Conservation (phyloP, 2,329 filamentous ascomycete species). For the Aspergillus fischeri region DNA sequence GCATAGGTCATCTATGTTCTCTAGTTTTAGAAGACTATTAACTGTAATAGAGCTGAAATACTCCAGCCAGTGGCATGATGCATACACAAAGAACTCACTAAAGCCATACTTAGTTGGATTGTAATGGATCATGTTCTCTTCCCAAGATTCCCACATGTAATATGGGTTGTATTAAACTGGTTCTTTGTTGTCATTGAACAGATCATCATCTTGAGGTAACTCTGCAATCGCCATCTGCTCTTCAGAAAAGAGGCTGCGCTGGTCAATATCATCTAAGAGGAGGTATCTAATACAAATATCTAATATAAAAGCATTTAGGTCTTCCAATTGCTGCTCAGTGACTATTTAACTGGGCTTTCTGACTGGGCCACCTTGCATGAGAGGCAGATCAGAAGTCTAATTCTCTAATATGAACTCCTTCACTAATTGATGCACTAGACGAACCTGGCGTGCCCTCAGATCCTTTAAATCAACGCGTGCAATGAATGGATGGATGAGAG, state of each 20-base stretch:
- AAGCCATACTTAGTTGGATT: constrained; percentile 2
- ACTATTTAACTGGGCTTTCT: constrained; percentile 2
- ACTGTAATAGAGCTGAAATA: too few species aligned
- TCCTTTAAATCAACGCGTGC: constrained; percentile 11
- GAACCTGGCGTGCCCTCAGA: constrained; percentile 13
- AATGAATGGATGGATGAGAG: constrained; percentile 16
- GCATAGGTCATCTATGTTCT: too few species aligned
- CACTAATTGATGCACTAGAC: constrained; percentile 19
- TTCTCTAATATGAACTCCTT: constrained; percentile 13
- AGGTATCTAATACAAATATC: constrained; percentile 24
- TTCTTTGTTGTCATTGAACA: constrained; percentile 22
- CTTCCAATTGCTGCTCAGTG: constrained; percentile 1
- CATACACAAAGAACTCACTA: too few species aligned
- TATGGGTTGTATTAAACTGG: constrained; percentile 15
- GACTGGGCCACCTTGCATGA: not conserved
- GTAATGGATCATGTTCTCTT: constrained; percentile 27
- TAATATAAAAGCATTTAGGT: constrained; percentile 19
- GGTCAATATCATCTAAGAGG: constrained; percentile 24
- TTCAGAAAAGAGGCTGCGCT: constrained; percentile 24
- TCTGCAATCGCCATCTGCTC: constrained; percentile 21
- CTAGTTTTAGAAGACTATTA: too few species aligned
- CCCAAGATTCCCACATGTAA: constrained; percentile 29
- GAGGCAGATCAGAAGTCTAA: not conserved
- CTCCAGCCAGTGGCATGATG: too few species aligned
- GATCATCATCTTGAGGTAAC: constrained; percentile 18